Conservation (phyloP, 208 protist genomes). For the Trypanosoma theileri region DNA sequence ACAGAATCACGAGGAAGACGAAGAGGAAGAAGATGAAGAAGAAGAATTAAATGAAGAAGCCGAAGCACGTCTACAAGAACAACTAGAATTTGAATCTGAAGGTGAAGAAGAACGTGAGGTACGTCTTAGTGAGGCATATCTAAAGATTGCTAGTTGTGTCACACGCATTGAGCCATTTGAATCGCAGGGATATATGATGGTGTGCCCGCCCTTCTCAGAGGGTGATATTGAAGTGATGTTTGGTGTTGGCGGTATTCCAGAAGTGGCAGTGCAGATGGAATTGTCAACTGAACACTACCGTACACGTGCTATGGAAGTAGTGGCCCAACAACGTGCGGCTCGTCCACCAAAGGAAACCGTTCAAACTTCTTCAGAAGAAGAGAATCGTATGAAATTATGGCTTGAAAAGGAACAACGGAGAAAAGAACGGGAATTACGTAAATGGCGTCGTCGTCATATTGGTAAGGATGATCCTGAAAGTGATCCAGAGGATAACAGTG, state of each 20-base stretch:
- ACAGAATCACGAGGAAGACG: conserved; percentile 35
- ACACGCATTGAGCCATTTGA: conserved; percentile 89
- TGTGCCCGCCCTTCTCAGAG: conserved; percentile 75
- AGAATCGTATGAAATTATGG: conserved; percentile 10
- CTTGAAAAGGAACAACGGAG: conserved; percentile 22
- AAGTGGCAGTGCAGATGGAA: conserved; percentile 68
- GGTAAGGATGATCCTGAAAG: conserved; percentile 65
- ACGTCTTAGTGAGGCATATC: conserved; percentile 80
- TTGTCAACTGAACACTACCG: conserved; percentile 53
- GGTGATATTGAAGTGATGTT: conserved; percentile 79
- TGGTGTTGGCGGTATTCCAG: conserved; percentile 61
- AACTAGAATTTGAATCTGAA: conserved; percentile 87
- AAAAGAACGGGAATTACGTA: conserved; percentile 57
- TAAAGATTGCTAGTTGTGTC: conserved; percentile 77
- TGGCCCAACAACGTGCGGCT: not conserved
- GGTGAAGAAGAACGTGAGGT: conserved; percentile 74
- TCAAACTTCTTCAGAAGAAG: conserved; percentile 16
- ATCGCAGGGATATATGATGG: conserved; percentile 84
- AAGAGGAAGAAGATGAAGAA: conserved; percentile 51
- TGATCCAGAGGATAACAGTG: conserved; percentile 20
- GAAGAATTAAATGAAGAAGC: conserved; percentile 66
- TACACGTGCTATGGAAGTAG: conserved; percentile 25
- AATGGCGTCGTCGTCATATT: conserved; percentile 91
- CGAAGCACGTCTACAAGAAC: conserved; percentile 63
- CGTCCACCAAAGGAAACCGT: not conserved